phyloP scores from a whole-genome alignment of 768 basidiomycete genomes.

The Leccinum imitatum region DNA sequence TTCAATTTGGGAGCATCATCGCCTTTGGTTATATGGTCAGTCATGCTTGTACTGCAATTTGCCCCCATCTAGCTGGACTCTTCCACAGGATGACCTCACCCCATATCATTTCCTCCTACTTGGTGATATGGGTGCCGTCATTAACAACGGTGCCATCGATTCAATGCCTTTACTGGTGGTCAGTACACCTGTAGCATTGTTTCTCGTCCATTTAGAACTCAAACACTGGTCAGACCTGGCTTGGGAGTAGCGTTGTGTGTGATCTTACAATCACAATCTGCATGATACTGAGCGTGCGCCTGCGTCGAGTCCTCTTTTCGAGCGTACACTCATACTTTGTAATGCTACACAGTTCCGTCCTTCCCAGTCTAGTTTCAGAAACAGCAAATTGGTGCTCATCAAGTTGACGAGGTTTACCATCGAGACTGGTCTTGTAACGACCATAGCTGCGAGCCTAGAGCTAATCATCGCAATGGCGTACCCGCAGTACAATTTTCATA shows the following conservation, averaged over 20 bases:
- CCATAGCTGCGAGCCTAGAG: conserved; percentile 16
- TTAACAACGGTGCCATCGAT: no score
- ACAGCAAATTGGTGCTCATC: conserved; percentile 2
- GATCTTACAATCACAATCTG: background rate
- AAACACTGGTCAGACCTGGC: background rate
- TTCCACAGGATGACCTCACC: background rate
- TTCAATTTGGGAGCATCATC: no score
- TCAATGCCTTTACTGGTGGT: background rate
- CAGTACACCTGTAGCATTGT: background rate
- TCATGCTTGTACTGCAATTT: background rate
- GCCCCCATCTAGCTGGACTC: background rate
- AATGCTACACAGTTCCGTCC: conserved; percentile 13
- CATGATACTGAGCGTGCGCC: background rate
- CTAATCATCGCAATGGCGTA: conserved; percentile 9
- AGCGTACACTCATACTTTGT: background rate
- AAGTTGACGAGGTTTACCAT: conserved; percentile 23
- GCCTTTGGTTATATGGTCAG: no score
- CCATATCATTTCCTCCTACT: no score
- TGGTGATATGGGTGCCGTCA: no score
- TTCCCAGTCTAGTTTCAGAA: conserved; percentile 6
- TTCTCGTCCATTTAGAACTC: background rate
- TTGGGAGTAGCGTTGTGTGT: background rate
- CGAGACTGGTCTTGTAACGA: conserved; percentile 26
- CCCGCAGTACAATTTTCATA: conserved; percentile 8
- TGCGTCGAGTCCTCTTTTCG: background rate